These are phyloP conservation scores for Chamaenerion angustifolium DNA, from an alignment of 345 rosid genomes.

Conservation along the genomic window DNA sequence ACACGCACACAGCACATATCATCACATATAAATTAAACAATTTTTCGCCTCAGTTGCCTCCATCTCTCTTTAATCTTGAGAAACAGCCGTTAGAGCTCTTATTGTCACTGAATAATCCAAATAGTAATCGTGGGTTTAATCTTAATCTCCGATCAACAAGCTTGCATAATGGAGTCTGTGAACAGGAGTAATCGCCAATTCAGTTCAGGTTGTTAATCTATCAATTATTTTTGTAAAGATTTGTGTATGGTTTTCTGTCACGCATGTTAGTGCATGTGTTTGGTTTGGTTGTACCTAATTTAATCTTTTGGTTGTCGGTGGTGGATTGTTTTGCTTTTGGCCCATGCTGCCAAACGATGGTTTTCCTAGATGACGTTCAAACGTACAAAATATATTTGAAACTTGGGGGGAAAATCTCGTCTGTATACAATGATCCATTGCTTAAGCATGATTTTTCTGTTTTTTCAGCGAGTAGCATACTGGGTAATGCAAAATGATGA, in stretches of 20 bases:
- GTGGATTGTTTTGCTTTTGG: too few relatives aligned
- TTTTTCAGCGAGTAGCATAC: too few relatives aligned
- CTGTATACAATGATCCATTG: too few relatives aligned
- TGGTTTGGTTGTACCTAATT: not conserved
- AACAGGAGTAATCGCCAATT: slow-evolving; percentile 64
- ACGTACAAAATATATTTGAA: too few relatives aligned
- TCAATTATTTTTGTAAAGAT: too few relatives aligned
- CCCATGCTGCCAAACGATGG: too few relatives aligned
- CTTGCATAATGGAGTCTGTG: slow-evolving; percentile 47
- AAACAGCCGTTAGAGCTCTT: slow-evolving; percentile 36
- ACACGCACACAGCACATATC: too few relatives aligned
- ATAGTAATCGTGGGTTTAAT: slow-evolving; percentile 9
- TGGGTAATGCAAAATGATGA: too few relatives aligned
- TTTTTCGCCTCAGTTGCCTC: slow-evolving; percentile 64
- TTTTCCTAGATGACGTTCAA: too few relatives aligned
- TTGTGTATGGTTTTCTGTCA: not conserved
- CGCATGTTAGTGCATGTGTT: not conserved
- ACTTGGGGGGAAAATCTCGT: too few relatives aligned
- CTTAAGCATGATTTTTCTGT: too few relatives aligned
- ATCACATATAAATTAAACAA: slow-evolving; percentile 64
- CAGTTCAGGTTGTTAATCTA: slow-evolving; percentile 37
- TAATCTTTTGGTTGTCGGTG: not conserved
- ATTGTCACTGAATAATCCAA: slow-evolving; percentile 6
- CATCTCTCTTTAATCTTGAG: slow-evolving; percentile 35
- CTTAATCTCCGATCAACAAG: slow-evolving; percentile 10